phyloP scores from a whole-genome alignment of 306 rosid genomes.

The Castanospermum australe region DNA sequence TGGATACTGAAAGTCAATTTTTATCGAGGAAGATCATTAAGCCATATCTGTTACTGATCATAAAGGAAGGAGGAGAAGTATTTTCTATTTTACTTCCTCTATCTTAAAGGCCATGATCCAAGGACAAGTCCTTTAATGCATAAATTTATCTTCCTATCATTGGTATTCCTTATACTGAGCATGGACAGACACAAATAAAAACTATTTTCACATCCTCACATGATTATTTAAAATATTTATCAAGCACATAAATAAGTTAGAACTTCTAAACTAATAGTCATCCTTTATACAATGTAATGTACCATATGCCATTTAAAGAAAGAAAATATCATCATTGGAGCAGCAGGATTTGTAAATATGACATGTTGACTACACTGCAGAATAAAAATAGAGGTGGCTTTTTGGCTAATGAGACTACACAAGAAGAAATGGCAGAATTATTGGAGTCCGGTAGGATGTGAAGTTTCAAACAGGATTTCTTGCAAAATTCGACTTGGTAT shows the following conservation, averaged over 20 bases:
- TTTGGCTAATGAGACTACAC: not conserved
- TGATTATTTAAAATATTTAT: not conserved
- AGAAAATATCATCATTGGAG: not conserved
- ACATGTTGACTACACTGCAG: not conserved
- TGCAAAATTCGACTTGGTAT: too few relatives aligned
- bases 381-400: not conserved
- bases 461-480: not conserved
- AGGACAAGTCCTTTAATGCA: not conserved
- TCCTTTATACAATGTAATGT: not conserved
- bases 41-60: not conserved
- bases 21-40: not conserved
- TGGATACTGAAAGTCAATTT: not conserved
- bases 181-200: not conserved
- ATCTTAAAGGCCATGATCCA: not conserved
- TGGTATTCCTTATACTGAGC: not conserved
- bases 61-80: not conserved
- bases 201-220: not conserved
- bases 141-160: not conserved
- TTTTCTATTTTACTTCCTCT: not conserved
- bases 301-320: not conserved
- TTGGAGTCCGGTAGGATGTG: not conserved
- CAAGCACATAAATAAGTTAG: not conserved
- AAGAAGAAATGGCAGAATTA: not conserved
- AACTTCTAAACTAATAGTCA: not conserved
- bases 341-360: not conserved